Evolutionary conservation across 129 eudicot genomes (phyloP).

Genomic region (Daucus carota): DH1_v3.0 NC_030382.2:52586501-52587000

Average conservation of each 20-base stretch:
- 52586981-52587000: background rate
- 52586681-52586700: conserved; percentile 17
- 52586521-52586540: conserved; percentile 75
- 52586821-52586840: conserved; percentile 86
- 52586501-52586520: conserved; percentile 89
- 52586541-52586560: conserved; percentile 61
- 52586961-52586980: background rate
- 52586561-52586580: background rate
- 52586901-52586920: background rate
- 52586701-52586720: conserved; percentile 26
- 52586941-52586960: background rate
- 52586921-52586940: background rate
- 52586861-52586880: background rate
- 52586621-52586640: conserved; percentile 58
- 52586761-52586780: conserved; percentile 60
- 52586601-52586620: background rate
- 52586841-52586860: conserved; percentile 76
- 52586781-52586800: conserved; percentile 70
- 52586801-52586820: conserved; percentile 78
- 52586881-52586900: background rate
- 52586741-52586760: conserved; percentile 59
- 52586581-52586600: background rate
- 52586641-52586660: conserved; percentile 68
- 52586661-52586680: conserved; percentile 71
- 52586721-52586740: conserved; percentile 66